phyloP scores from a whole-genome alignment of 2,329 filamentous ascomycete genomes.

The Ceratocystis destructans region DNA sequence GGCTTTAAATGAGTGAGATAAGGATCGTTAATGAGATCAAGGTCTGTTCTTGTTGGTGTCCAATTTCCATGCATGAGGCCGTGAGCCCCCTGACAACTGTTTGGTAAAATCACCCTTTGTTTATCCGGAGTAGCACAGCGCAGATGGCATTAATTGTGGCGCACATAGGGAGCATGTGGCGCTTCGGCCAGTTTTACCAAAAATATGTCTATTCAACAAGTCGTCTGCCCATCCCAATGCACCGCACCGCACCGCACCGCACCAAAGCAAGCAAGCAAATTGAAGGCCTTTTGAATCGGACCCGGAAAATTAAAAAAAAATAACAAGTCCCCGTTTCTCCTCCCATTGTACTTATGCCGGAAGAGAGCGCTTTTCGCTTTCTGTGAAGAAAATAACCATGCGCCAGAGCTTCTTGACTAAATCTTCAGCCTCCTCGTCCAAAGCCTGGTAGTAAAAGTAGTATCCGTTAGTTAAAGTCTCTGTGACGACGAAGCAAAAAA shows the following conservation, averaged over 20 bases:
- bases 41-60: background rate
- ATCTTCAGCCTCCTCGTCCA: slow-evolving; percentile 89
- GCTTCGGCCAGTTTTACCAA: background rate
- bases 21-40: background rate
- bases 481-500: background rate
- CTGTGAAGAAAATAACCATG: slow-evolving; percentile 96
- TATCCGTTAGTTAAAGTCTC: background rate
- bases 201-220: background rate
- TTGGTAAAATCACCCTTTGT: background rate
- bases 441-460: slow-evolving; percentile 38
- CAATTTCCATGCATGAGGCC: background rate
- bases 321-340: background rate
- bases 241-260: background rate
- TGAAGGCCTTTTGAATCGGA: background rate
- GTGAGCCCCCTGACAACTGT: background rate
- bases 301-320: background rate
- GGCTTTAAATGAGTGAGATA: background rate
- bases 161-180: background rate
- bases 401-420: slow-evolving; percentile 95
- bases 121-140: background rate
- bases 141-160: background rate
- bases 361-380: slow-evolving; percentile 80
- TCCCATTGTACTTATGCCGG: slow-evolving; percentile 39
- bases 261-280: background rate
- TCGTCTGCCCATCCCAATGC: background rate